phyloP scores from a whole-genome alignment of 1,284 basidiomycete species.

The Ustilago tritici region DNA sequence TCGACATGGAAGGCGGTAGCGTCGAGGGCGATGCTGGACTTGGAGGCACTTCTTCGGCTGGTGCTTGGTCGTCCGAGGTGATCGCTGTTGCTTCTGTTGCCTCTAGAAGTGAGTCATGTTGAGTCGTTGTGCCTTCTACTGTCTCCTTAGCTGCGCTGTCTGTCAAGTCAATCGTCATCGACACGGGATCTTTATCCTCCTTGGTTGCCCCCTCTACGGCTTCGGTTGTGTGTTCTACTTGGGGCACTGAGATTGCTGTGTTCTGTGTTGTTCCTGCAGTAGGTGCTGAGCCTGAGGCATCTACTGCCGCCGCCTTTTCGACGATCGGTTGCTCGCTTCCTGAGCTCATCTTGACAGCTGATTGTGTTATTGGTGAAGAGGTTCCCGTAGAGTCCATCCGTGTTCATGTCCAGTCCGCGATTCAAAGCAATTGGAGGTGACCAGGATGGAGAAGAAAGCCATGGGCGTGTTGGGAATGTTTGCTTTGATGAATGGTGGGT shows the following conservation, averaged over 20 bases:
- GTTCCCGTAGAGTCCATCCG: not conserved
- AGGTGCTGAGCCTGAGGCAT: not conserved
- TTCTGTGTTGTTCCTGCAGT: not conserved
- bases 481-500: slow-evolving; percentile 5
- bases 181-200: not conserved
- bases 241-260: not conserved
- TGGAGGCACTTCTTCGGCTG: not conserved
- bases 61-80: not conserved
- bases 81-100: not conserved
- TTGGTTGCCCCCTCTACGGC: not conserved
- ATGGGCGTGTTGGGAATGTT: not conserved
- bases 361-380: not conserved
- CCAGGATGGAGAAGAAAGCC: not conserved
- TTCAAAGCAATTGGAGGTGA: not conserved
- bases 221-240: not conserved
- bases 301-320: not conserved
- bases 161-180: not conserved
- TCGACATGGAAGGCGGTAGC: slow-evolving; percentile 42
- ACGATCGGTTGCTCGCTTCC: not conserved
- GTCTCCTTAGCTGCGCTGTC: not conserved
- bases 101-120: not conserved
- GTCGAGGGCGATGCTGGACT: slow-evolving; percentile 17
- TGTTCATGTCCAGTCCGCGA: not conserved
- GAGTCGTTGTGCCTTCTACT: not conserved
- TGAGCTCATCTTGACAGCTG: not conserved